Base-by-base conservation (phyloP, 164 flowering plant species). In the Aristolochia fimbriata region DNA sequence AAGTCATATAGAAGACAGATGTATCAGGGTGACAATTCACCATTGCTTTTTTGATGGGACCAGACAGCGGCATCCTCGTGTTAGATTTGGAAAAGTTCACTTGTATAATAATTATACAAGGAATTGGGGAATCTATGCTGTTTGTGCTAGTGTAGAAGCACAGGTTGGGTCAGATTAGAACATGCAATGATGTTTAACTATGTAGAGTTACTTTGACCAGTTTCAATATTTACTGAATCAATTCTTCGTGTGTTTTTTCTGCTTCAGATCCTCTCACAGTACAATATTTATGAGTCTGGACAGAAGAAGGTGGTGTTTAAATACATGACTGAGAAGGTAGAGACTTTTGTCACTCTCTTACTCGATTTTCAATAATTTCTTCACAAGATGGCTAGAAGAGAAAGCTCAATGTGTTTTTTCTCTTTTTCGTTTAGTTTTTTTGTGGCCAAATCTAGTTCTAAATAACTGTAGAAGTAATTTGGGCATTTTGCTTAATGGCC, bases 231-330 rank as follows among this genome's bases (percentile, higher is more conserved):
- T 55, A 57, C 12, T 12, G 47, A 59, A 49, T 61, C 25, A 12
- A 13, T 17, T 48, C 13, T 27, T 10, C 24, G 59, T 10, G 5
- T 27, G 3, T 27, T 51, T 5, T 58, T 66, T 55, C 27, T 41
- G 46, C 8, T 48, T 50, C 82, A 90, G 97, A 84, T 90, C 69
- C 78, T 71, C 45, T 90, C 97, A 48, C 88, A 90, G 61, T 80
- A 86, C 81, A 90, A 93, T 58, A 86, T 90, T 51, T 93, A 93
- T 67, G 97, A 93, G 83, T 97, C 91, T 20, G 98, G 96, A 23
- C 68, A 85, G 58, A 88, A 88, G 83, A 93, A 88, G 71, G 67
- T 67, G 48, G 82, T 85, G 31, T 85, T 90, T 51, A 80, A 82
- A 58, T 85, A 85, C 70, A 61, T 70, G 47, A 58, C 81, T 0